Conservation (phyloP, 2,329 filamentous ascomycete species). For the Hypoxylon sp. region DNA sequence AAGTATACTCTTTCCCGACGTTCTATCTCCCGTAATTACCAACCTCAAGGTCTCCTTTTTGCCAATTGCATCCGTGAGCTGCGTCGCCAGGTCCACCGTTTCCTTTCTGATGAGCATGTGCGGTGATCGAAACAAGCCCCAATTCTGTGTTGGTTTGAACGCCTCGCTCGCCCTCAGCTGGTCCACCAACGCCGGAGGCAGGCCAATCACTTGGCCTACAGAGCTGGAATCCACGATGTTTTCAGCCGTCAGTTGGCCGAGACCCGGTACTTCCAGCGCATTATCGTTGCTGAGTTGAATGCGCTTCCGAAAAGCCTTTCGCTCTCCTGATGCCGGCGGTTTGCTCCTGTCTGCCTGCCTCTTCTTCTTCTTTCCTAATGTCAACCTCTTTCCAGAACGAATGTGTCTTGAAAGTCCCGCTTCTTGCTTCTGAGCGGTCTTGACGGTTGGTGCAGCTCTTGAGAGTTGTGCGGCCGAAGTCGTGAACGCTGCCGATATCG, state of each 20-base stretch:
- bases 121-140: conserved; percentile 87
- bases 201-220: conserved; percentile 75
- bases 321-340: conserved; percentile 80
- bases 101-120: conserved; percentile 83
- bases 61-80: conserved; percentile 69
- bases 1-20: conserved; percentile 88
- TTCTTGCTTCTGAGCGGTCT: conserved; percentile 24
- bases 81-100: conserved; percentile 77
- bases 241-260: conserved; percentile 70
- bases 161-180: conserved; percentile 85
- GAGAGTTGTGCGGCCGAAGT: conserved; percentile 45
- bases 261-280: conserved; percentile 80
- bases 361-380: conserved; percentile 67
- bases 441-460: background rate
- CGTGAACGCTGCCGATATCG: conserved; percentile 51
- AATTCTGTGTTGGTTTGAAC: conserved; percentile 91
- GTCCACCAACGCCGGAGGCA: conserved; percentile 80
- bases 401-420: conserved; percentile 42
- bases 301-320: conserved; percentile 87
- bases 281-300: conserved; percentile 96
- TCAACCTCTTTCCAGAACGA: conserved; percentile 58
- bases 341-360: conserved; percentile 62
- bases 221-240: conserved; percentile 68
- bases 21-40: conserved; percentile 79
- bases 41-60: conserved; percentile 70